Percentiles rank a stretch among this genome's conserved stretches.
These are phyloP conservation scores for Colletotrichum scovillei DNA, from an alignment of 2,329 filamentous ascomycete species.

Conservation along the genomic window DNA sequence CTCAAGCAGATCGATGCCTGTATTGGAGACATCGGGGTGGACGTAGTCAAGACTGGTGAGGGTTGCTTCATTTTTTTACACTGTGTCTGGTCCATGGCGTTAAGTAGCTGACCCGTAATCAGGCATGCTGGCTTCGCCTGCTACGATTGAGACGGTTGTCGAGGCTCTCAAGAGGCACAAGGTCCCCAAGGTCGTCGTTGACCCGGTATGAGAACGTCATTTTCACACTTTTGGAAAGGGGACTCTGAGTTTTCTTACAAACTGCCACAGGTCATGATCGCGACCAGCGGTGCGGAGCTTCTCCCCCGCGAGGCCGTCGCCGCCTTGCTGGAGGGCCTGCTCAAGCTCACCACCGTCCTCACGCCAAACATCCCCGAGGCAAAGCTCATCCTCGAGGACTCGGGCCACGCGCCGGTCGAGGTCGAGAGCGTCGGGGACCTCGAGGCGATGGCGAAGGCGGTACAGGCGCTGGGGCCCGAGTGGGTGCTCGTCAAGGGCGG, in stretches of 20 bases:
- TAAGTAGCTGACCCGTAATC: background rate
- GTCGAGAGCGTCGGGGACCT: conserved; percentile 73
- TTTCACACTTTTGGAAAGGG: background rate
- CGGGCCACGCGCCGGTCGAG: conserved; percentile 50
- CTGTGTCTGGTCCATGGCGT: background rate
- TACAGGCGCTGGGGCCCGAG: conserved; percentile 77
- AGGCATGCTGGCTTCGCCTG: conserved; percentile 86
- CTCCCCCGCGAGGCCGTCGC: conserved; percentile 73
- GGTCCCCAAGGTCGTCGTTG: conserved; percentile 72
- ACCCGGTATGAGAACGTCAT: conserved; percentile 59
- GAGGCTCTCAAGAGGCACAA: conserved; percentile 69
- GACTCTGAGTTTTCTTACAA: background rate
- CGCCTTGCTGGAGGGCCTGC: conserved; percentile 67
- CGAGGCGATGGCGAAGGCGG: conserved; percentile 72
- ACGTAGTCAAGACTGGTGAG: conserved; percentile 90
- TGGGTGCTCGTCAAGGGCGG: conserved; percentile 93
- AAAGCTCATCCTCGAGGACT: conserved; percentile 68
- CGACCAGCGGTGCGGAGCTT: conserved; percentile 80
- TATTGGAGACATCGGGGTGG: conserved; percentile 84
- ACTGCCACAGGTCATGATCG: conserved; percentile 82
- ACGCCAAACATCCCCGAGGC: conserved; percentile 86
- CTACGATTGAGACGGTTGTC: conserved; percentile 76
- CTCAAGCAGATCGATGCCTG: conserved; percentile 87
- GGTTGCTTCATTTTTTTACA: background rate
- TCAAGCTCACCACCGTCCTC: conserved; percentile 75